phyloP scores from a whole-genome alignment of 2,329 filamentous ascomycete species.

The Fusarium subtropicale region DNA sequence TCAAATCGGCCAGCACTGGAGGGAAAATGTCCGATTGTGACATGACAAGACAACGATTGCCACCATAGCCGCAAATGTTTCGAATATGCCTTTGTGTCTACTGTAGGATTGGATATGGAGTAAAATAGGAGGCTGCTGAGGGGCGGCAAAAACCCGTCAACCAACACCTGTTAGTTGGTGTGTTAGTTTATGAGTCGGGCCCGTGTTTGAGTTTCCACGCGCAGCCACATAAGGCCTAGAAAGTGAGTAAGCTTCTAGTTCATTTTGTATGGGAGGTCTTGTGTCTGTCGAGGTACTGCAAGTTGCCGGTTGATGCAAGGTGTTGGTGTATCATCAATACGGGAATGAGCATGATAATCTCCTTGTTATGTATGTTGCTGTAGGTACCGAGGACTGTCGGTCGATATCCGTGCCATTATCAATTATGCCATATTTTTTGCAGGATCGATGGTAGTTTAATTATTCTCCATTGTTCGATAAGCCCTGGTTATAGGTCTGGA shows the following conservation, averaged over 20 bases:
- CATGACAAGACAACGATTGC: conserved; percentile 11
- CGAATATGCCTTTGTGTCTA: background rate
- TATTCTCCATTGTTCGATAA: conserved; percentile 1
- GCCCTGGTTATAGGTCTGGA: background rate
- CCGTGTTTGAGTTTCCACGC: conserved; percentile 26
- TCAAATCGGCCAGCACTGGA: conserved; percentile 12
- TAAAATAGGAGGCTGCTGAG: conserved; percentile 1
- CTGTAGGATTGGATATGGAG: conserved; percentile 38
- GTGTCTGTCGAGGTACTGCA: conserved; percentile 11
- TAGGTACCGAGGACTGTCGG: background rate
- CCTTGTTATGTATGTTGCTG: conserved; percentile 12
- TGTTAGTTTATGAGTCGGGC: conserved; percentile 8
- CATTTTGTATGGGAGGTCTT: background rate
- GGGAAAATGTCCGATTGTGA: conserved; percentile 37
- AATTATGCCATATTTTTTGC: background rate
- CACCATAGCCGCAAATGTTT: conserved; percentile 1
- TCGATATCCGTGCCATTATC: background rate
- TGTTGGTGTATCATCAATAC: conserved; percentile 11
- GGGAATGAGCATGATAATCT: conserved; percentile 18
- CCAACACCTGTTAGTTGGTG: background rate
- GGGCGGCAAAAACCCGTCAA: conserved; percentile 11
- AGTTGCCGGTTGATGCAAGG: conserved; percentile 8
- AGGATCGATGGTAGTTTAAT: background rate
- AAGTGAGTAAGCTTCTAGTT: background rate
- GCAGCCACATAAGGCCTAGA: background rate